These are phyloP conservation scores for Roridomyces roridus DNA, from an alignment of 768 basidiomycete species.

Conservation along the genomic window DNA sequence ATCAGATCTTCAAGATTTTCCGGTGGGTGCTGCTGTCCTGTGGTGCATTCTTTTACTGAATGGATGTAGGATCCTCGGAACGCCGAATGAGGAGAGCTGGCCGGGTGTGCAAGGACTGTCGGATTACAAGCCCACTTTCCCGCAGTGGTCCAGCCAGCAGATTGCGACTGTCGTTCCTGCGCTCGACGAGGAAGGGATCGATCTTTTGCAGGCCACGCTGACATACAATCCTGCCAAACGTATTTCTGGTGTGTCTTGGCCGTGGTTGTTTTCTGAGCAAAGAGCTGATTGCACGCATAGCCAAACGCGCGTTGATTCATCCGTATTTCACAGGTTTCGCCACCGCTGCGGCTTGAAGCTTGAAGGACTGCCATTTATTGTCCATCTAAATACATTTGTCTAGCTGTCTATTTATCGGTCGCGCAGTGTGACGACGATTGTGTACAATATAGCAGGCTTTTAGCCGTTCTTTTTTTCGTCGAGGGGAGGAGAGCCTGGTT, in stretches of 20 bases:
- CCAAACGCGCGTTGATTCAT: conserved; percentile 60
- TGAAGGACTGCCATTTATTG: background rate
- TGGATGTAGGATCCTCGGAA: conserved; percentile 89
- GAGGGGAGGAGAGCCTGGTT: too few species aligned
- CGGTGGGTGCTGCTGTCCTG: conserved; percentile 56
- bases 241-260: conserved; percentile 75
- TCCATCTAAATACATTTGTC: conserved; percentile 2
- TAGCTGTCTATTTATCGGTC: conserved; percentile 10
- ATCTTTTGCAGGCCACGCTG: conserved; percentile 77
- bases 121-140: conserved; percentile 97
- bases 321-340: conserved; percentile 57
- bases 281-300: conserved; percentile 53
- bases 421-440: too few species aligned
- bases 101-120: conserved; percentile 87
- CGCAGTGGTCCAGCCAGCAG: conserved; percentile 88
- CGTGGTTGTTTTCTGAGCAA: conserved; percentile 16
- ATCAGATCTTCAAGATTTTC: conserved; percentile 99
- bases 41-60: background rate
- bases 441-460: too few species aligned
- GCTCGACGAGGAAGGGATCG: conserved; percentile 80
- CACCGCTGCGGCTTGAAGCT: conserved; percentile 32
- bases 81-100: conserved; percentile 91
- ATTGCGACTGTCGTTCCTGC: conserved; percentile 68
- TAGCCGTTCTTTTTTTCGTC: too few species aligned
- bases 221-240: conserved; percentile 91